Conservation (phyloP, 495 filamentous ascomycete genomes). For the Lasiosphaeriaceae sp. region DNA sequence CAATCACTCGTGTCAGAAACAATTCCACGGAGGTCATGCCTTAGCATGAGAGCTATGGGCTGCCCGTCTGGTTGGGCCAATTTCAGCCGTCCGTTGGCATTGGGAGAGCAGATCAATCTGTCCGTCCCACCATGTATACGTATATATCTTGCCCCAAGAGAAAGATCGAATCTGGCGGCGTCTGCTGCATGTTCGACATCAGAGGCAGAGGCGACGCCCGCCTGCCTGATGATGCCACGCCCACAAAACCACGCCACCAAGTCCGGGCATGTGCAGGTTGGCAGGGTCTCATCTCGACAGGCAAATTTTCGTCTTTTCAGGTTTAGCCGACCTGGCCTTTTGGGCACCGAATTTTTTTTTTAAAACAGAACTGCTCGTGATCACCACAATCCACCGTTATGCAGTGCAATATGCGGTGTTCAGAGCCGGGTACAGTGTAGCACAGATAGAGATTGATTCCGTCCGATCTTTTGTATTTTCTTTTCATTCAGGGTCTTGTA, state of each 20-base stretch:
- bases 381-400: neutral
- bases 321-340: neutral
- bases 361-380: neutral
- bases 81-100: constrained; percentile 10
- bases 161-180: neutral
- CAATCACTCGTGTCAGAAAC: neutral
- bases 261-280: neutral
- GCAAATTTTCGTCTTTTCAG: too few relatives aligned
- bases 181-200: neutral
- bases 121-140: too few relatives aligned
- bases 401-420: neutral
- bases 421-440: neutral
- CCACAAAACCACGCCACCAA: neutral
- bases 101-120: neutral
- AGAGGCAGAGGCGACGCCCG: neutral
- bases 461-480: neutral
- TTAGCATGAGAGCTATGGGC: constrained; percentile 16
- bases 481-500: constrained; percentile 6
- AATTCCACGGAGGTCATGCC: neutral
- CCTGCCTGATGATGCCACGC: neutral
- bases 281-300: neutral
- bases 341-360: neutral
- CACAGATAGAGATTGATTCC: neutral
- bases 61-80: neutral
- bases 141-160: too few relatives aligned